A percentile compares a stretch with the other conserved stretches of the same genome.
Conservation (phyloP, 257 asterid genomes). For the Echites panduratus region DNA sequence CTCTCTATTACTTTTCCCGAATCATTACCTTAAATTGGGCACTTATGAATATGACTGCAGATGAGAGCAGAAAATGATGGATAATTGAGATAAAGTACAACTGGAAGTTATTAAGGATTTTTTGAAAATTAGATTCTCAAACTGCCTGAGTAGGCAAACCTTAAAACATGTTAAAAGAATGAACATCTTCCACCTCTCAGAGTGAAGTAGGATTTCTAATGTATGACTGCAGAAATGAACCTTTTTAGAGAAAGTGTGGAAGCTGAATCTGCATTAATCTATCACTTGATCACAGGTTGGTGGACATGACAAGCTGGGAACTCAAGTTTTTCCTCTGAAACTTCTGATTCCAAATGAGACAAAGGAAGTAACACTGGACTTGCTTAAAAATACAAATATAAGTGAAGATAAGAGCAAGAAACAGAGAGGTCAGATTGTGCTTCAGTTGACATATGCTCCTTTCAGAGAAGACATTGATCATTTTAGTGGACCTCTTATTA, state of each 20-base stretch:
- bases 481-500: conserved; percentile 36
- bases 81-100: background rate
- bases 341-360: conserved; percentile 52
- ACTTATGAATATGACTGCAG: background rate
- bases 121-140: too few relatives aligned
- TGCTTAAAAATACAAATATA: conserved; percentile 30
- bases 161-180: background rate
- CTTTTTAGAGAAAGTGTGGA: too few relatives aligned
- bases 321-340: conserved; percentile 65
- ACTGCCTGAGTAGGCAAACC: background rate
- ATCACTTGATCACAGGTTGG: conserved; percentile 50
- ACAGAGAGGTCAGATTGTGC: conserved; percentile 61
- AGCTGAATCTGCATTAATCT: too few relatives aligned
- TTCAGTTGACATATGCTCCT: conserved; percentile 72
- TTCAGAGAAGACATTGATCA: conserved; percentile 51
- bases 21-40: background rate
- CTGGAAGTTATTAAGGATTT: background rate
- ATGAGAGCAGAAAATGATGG: background rate
- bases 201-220: background rate
- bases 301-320: conserved; percentile 66
- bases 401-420: conserved; percentile 39
- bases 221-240: background rate
- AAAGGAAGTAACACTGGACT: conserved; percentile 40
- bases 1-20: background rate
- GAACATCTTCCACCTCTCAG: background rate